Evolutionary conservation across 345 rosid genomes (phyloP).

Genomic region (Euphorbia tirucalli): DNA sequence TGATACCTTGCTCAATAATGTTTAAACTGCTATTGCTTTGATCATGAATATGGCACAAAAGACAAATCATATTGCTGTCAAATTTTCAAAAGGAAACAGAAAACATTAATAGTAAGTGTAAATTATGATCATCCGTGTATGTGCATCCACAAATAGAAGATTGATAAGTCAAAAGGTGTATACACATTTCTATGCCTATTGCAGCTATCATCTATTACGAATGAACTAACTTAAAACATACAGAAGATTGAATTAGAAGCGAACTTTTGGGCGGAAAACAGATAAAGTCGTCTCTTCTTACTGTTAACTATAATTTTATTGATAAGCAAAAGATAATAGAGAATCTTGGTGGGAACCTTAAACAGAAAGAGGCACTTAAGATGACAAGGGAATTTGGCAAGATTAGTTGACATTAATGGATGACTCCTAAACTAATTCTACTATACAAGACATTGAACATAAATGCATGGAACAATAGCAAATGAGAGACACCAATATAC

Average conservation of each 20-base stretch:
- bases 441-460: background rate
- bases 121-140: background rate
- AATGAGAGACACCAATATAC: background rate
- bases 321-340: background rate
- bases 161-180: background rate
- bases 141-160: background rate
- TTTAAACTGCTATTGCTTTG: background rate
- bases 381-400: constrained; percentile 1
- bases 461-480: constrained; percentile 1
- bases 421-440: background rate
- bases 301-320: background rate
- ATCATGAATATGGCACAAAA: background rate
- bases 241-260: background rate
- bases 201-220: too few species aligned
- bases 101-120: background rate
- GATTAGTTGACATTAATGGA: constrained; percentile 2
- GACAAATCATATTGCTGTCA: background rate
- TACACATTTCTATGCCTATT: background rate
- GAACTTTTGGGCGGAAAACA: background rate
- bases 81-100: background rate
- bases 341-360: background rate
- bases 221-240: background rate
- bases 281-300: background rate
- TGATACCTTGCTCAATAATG: background rate
- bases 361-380: background rate